These are phyloP conservation scores for Durusdinium trenchii DNA, from an alignment of 73 alveolate species.

Conservation along the genomic window DNA sequence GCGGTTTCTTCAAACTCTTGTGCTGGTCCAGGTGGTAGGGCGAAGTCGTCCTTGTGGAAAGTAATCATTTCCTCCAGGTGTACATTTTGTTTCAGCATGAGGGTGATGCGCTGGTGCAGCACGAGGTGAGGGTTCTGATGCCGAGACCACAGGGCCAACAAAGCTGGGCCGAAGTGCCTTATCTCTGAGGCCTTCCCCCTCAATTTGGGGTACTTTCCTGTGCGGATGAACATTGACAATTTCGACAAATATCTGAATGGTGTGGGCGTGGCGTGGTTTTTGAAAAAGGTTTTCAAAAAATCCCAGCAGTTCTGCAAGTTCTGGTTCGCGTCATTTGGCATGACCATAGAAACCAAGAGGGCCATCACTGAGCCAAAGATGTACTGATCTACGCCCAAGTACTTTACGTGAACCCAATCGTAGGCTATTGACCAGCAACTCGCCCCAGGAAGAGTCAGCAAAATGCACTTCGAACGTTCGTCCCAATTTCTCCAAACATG, in stretches of 20 bases:
- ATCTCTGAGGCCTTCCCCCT: not conserved
- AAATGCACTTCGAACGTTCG: no score
- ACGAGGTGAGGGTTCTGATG: not conserved
- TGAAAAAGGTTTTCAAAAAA: not conserved
- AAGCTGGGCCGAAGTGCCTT: not conserved
- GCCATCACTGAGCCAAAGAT: not conserved
- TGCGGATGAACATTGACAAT: not conserved
- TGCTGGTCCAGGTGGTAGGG: not conserved
- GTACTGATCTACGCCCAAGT: conserved; percentile 33
- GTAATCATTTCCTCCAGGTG: not conserved
- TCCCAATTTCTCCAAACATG: not conserved
- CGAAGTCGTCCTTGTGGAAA: not conserved
- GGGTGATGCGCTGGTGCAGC: not conserved
- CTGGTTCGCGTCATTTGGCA: not conserved
- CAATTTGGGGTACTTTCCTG: not conserved
- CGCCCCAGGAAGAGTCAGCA: not conserved
- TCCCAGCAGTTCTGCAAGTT: not conserved
- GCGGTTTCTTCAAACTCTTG: not conserved
- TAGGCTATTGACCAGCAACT: not conserved
- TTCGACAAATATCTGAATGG: not conserved
- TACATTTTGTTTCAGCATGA: not conserved
- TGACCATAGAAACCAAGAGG: not conserved
- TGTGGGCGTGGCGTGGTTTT: not conserved
- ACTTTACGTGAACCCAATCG: not conserved
- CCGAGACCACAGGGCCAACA: not conserved